These are phyloP conservation scores for Kwoniella dejecticola DNA, from an alignment of 768 basidiomycete genomes.

Conservation along the genomic window DNA sequence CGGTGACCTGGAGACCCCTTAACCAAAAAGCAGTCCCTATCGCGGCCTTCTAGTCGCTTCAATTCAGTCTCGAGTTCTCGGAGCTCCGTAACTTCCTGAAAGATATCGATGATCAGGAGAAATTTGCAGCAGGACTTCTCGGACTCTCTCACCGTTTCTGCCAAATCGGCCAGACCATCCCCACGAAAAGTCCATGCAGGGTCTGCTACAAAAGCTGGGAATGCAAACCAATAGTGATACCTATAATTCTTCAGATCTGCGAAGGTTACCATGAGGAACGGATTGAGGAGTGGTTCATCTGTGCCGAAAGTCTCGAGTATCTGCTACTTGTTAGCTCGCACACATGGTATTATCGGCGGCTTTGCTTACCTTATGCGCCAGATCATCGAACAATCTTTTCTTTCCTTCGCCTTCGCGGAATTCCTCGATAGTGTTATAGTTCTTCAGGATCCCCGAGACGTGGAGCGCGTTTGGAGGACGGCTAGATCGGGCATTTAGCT, in stretches of 20 bases:
- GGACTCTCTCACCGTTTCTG: constrained; percentile 57
- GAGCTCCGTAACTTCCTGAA: constrained; percentile 30
- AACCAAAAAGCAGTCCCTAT: constrained; percentile 22
- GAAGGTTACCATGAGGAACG: constrained; percentile 87
- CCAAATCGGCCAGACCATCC: constrained; percentile 62
- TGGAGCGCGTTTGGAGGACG: constrained; percentile 33
- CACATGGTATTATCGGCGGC: too few species aligned
- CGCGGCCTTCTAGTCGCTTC: background rate
- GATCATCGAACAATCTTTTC: constrained; percentile 74
- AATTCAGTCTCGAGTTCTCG: constrained; percentile 21
- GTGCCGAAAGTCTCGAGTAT: constrained; percentile 41
- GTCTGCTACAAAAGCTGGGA: constrained; percentile 85
- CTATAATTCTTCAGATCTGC: constrained; percentile 98
- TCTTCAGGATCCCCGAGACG: constrained; percentile 74
- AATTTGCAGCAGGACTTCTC: too few species aligned
- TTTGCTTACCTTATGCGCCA: constrained; percentile 66
- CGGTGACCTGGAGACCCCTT: constrained; percentile 25
- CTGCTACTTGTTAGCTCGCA: constrained; percentile 13
- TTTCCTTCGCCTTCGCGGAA: constrained; percentile 83
- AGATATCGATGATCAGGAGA: too few species aligned
- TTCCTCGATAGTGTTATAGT: constrained; percentile 96
- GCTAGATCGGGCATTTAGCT: constrained; percentile 9
- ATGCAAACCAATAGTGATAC: constrained; percentile 97
- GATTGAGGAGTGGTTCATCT: constrained; percentile 63
- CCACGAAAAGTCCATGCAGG: constrained; percentile 83